phyloP scores from a whole-genome alignment of 2,329 filamentous ascomycete genomes.

The Pseudogymnoascus sp. region DNA sequence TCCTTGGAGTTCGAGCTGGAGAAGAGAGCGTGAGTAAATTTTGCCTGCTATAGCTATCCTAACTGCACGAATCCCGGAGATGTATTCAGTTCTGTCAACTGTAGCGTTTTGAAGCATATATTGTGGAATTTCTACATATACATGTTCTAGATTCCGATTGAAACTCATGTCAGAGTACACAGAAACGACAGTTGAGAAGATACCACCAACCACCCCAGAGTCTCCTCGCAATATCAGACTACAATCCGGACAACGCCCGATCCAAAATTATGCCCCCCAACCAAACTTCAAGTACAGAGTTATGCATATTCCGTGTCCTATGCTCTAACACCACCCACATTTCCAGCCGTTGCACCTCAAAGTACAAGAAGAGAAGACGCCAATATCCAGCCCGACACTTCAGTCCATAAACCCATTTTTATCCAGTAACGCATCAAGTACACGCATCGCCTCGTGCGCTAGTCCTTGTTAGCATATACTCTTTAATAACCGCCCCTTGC shows the following conservation, averaged over 20 bases:
- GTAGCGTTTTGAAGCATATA: neutral
- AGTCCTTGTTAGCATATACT: neutral
- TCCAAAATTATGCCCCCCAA: neutral
- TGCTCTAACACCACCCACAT: neutral
- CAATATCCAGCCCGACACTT: neutral
- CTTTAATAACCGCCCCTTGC: neutral
- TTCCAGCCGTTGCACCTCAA: neutral
- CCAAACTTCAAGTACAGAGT: neutral
- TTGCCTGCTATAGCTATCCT: neutral
- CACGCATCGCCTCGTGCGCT: slow-evolving; percentile 11
- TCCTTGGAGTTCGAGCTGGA: neutral
- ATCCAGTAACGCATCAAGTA: slow-evolving; percentile 10
- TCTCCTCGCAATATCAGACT: neutral
- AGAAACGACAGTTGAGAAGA: neutral
- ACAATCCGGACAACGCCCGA: neutral
- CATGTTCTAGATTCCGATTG: neutral
- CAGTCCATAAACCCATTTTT: slow-evolving; percentile 13
- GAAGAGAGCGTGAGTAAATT: neutral
- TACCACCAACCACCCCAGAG: neutral
- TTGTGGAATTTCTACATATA: neutral
- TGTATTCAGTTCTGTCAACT: neutral
- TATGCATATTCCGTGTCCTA: neutral
- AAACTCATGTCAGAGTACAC: neutral
- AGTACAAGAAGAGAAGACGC: neutral
- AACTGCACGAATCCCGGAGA: neutral